Evolutionary conservation across 345 rosid genomes (phyloP), one percentile per base, ranked within the genome.

Genomic region (Pistacia vera): DNA sequence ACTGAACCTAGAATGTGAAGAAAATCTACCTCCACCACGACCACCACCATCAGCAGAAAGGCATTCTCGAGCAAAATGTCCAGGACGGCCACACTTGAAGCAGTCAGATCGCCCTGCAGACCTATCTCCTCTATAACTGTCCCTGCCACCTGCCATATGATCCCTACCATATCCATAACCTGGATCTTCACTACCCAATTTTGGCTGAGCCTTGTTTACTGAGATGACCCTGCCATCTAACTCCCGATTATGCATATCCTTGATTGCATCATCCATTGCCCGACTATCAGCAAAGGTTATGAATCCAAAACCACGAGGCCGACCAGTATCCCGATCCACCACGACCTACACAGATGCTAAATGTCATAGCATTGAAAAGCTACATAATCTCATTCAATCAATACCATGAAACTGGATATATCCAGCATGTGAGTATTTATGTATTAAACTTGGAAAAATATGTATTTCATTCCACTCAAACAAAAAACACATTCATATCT

Each of bases 31-130:
- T 30, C 84, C 77, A 9, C 80, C 78, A 65, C 80, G 63, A 30
- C 82, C 68, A 33, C 80, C 80, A 69, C 78, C 63, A 71, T n/a
- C 84, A 75, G 66, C 81, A 56, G 84, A 71, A 61, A 84, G 77
- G 59, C 86, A 83, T 70, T 83, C 86, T 17, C 84, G 77, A 13
- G 86, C 86, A 83, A 83, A 83, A 33, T 83, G 86, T 16, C 86
- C 86, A 3, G 63, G 65, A 36, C 82, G 82, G 46, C 86, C 86
- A 64, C 86, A 83, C 59, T 81, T 83, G 77, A 78, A 83, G 78
- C 86, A 83, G 51, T 81, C 86, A 63, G 81, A 81, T 75, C 76
- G 82, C 8, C 82, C 86, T 51, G 28, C 73, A 63, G 82, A 61
- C 67, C 82, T 80, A 63, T 81, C 86, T 52, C 84, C 83, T 71